Percentiles rank a stretch among this genome's conserved stretches.
These are phyloP conservation scores for Colletotrichum limetticola DNA, from an alignment of 2,329 filamentous ascomycete species.

Conservation along the genomic window DNA sequence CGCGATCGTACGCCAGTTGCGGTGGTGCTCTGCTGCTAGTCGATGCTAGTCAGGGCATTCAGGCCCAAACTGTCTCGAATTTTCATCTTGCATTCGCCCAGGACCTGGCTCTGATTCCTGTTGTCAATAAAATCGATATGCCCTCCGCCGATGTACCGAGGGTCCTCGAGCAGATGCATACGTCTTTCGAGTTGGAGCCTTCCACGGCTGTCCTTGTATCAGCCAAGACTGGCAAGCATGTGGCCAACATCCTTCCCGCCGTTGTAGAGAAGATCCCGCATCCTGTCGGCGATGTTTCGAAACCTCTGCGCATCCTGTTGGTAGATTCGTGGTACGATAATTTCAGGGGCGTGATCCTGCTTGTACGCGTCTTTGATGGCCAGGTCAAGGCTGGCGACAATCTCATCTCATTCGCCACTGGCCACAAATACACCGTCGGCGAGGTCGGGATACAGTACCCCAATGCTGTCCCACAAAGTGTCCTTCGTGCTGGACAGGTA, in stretches of 20 bases:
- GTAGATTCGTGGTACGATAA: conserved; percentile 99
- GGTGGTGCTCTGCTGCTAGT: conserved; percentile 92
- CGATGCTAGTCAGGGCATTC: conserved; percentile 95
- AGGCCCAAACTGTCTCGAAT: conserved; percentile 98
- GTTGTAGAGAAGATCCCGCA: conserved; percentile 88
- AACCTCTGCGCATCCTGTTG: conserved; percentile 84
- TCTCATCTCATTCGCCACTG: conserved; percentile 88
- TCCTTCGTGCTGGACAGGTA: conserved; percentile 90
- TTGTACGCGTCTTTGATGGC: conserved; percentile 93
- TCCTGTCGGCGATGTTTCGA: conserved; percentile 77
- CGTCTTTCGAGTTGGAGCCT: conserved; percentile 87
- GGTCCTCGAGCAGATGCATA: conserved; percentile 86
- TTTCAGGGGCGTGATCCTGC: conserved; percentile 91
- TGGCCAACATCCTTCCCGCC: conserved; percentile 82
- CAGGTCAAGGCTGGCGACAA: conserved; percentile 84
- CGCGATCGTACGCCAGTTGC: conserved; percentile 94
- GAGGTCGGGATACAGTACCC: conserved; percentile 98
- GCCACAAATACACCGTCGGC: conserved; percentile 89
- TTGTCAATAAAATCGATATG: conserved; percentile 97
- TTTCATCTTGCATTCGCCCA: conserved; percentile 98
- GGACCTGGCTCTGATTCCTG: conserved; percentile 85
- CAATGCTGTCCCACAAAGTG: conserved; percentile 81
- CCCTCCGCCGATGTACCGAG: conserved; percentile 87
- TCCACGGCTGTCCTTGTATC: conserved; percentile 79
- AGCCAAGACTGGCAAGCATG: conserved; percentile 93